Evolutionary conservation across 1,139 yeast genomes (phyloP).

Genomic region (Groenewaldozyma sp.): DNA sequence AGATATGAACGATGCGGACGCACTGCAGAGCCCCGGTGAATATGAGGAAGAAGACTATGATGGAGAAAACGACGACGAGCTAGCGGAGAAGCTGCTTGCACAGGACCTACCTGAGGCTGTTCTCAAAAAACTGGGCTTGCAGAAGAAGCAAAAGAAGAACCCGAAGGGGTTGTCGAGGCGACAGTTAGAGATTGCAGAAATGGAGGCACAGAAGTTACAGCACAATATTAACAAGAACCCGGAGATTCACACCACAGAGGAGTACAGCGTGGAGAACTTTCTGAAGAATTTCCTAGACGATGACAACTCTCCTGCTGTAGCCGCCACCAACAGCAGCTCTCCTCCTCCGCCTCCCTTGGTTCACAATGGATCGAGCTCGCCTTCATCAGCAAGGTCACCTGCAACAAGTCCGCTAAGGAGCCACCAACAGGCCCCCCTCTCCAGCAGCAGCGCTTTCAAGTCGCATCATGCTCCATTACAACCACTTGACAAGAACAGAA

Average conservation of each 20-base stretch:
- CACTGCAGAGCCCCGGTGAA: no score
- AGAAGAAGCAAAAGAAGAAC: background rate
- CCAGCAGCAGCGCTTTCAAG: background rate
- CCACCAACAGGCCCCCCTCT: no score
- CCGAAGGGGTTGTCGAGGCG: conserved; percentile 16
- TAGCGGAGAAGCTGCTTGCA: no score
- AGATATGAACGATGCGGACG: no score
- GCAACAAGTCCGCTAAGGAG: background rate
- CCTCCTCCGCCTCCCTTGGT: conserved; percentile 2
- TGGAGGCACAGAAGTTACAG: conserved; percentile 25
- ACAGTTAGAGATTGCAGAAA: conserved; percentile 25
- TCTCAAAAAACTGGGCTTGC: no score
- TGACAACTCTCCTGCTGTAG: no score
- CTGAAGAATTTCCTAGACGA: conserved; percentile 8
- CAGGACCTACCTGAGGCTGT: no score
- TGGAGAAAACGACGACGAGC: no score
- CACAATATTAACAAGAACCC: conserved; percentile 25
- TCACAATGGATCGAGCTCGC: background rate
- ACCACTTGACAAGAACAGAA: background rate
- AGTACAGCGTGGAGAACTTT: conserved; percentile 20
- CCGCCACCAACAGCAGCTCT: no score
- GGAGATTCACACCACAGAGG: conserved; percentile 17
- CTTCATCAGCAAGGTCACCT: conserved; percentile 3
- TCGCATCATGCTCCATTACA: conserved; percentile 1
- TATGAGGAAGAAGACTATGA: no score